A percentile compares a stretch with the other conserved stretches of the same genome.
Evolutionary conservation across 164 flowering plant species (phyloP).

Genomic region (Cinnamomum chago): DNA sequence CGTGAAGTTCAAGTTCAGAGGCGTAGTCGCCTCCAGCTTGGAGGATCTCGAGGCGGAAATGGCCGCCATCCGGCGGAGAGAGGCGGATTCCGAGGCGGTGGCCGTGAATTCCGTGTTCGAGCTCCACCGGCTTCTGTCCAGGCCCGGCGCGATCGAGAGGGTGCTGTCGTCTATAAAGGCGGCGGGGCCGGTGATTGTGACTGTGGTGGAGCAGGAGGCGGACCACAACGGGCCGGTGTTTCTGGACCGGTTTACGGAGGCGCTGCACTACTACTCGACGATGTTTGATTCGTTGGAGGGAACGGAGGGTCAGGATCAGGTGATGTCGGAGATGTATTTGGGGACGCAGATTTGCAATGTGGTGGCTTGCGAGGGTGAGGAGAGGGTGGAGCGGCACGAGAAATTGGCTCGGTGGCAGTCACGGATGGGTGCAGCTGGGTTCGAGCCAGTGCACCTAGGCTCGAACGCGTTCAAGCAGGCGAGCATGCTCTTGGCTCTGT

Average conservation of each 20-base stretch:
- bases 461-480: conserved; percentile 85
- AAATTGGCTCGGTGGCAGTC: conserved; percentile 52
- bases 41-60: conserved; percentile 53
- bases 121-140: conserved; percentile 54
- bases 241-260: conserved; percentile 64
- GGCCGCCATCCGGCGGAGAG: conserved; percentile 47
- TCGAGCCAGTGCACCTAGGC: conserved; percentile 62
- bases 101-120: conserved; percentile 76
- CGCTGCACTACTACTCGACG: conserved; percentile 65
- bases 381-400: conserved; percentile 78
- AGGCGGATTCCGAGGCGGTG: conserved; percentile 22
- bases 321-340: conserved; percentile 65
- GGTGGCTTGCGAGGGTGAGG: conserved; percentile 72
- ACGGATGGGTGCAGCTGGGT: conserved; percentile 54
- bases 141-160: conserved; percentile 54
- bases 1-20: conserved; percentile 56
- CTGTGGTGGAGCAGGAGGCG: conserved; percentile 78
- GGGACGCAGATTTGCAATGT: conserved; percentile 78
- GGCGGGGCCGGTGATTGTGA: conserved; percentile 56
- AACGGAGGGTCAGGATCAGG: conserved; percentile 34
- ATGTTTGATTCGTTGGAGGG: conserved; percentile 78
- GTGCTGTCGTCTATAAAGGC: conserved; percentile 42
- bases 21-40: conserved; percentile 40
- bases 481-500: conserved; percentile 62
- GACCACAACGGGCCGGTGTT: conserved; percentile 68